Evolutionary conservation across 441 rosid genomes (phyloP).

Genomic region (Gossypium lobatum): DNA sequence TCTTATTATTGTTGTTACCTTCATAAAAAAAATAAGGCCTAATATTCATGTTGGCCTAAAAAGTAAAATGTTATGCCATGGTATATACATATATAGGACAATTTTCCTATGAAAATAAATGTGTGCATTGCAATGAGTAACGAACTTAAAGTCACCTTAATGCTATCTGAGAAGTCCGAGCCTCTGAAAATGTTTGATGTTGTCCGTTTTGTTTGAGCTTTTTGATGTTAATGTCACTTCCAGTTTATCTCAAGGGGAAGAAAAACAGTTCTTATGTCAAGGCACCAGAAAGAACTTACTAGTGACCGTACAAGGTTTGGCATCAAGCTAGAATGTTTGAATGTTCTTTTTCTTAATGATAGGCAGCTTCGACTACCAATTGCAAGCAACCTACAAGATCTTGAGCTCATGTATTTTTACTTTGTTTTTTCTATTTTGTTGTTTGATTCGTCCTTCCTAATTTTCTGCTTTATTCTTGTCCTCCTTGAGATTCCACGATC

Average conservation of each 20-base stretch:
- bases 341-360: neutral
- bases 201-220: neutral
- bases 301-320: neutral
- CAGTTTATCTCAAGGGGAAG: neutral
- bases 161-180: neutral
- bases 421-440: neutral
- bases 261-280: neutral
- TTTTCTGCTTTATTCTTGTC: neutral
- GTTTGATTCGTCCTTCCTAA: neutral
- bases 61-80: neutral
- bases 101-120: neutral
- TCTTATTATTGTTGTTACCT: neutral
- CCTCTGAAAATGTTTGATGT: neutral
- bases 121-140: neutral
- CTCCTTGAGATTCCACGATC: neutral
- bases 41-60: neutral
- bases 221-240: neutral
- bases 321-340: neutral
- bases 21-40: too few species aligned
- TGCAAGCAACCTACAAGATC: neutral
- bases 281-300: neutral
- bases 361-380: neutral
- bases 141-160: neutral
- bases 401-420: neutral
- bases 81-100: neutral